Evolutionary conservation across 352 stramenopile genomes (phyloP), one percentile per base, ranked within the genome.

Genomic region (Phytophthora aleatoria): DNA sequence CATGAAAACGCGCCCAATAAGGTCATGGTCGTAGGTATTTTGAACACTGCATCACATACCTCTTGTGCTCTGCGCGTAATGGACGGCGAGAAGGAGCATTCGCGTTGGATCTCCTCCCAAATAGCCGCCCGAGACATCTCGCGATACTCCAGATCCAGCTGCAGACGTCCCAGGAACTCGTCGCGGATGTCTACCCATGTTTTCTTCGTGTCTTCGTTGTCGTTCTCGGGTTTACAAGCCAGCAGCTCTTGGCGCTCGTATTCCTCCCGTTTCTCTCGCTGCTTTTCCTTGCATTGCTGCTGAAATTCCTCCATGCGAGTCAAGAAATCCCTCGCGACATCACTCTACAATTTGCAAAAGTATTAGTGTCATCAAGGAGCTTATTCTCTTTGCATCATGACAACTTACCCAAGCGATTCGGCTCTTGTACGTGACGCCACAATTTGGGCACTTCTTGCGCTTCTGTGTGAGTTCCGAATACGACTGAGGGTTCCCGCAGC

Each of bases 371-470:
- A 5, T 20, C 2, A 41, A 15, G 10, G 3, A 41, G 20, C 20
- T 20, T 20, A 41, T 16, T 41, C 0, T n/a, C 0, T 35, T 39
- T 38, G 13, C 39, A 45, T 45, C 28, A 24, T 4, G 35, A 48
- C 33, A 51, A 77, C 70, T 41, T 44, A 90, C 84, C 84, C 84
- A 93, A 2, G 82, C 77, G 33, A 91, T 74, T 27, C 79, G 80
- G 35, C 67, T 85, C 56, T 76, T 80, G 69, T 93, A 93, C 9
- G 75, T 73, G 38, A 87, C 74, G 16, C 80, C 82, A 52, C 84
- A 93, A 51, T 93, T 93, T 15, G 82, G 84, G 41, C 82, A 93
- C 30, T 90, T 90, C 55, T 90, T 93, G 10, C 84, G 76, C 74
- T 93, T 93, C 45, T 93, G 84, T 3, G 79, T 83, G 24, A 91